These are phyloP conservation scores for Bullera alba DNA, from an alignment of 768 basidiomycete genomes.

Conservation along the genomic window DNA sequence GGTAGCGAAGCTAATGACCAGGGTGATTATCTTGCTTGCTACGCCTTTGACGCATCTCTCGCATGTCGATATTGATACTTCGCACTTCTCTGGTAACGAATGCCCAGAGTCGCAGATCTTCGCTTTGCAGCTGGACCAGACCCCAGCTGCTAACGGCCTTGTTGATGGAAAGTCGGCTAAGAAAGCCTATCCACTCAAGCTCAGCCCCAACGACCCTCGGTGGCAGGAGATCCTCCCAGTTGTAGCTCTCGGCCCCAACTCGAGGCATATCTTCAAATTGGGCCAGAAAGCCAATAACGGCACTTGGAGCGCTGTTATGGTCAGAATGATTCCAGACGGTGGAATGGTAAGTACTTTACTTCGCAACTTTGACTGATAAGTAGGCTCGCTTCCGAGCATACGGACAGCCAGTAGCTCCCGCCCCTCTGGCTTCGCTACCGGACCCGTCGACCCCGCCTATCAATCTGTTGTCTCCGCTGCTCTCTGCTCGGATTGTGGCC, in stretches of 20 bases:
- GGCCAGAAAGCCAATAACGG: conserved; percentile 47
- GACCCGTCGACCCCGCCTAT: conserved; percentile 48
- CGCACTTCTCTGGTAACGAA: conserved; percentile 79
- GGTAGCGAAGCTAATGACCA: conserved; percentile 37
- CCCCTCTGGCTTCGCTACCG: conserved; percentile 36
- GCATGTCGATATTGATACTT: conserved; percentile 90
- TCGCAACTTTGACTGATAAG: background rate
- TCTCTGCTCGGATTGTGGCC: conserved; percentile 74
- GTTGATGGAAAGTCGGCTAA: background rate
- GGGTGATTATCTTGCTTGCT: conserved; percentile 86
- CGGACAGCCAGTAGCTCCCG: conserved; percentile 57
- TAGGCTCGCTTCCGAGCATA: conserved; percentile 90
- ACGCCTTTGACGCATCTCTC: conserved; percentile 58
- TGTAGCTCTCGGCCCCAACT: conserved; percentile 68
- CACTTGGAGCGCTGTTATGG: conserved; percentile 53
- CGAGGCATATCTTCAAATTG: conserved; percentile 82
- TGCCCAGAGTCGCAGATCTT: conserved; percentile 69
- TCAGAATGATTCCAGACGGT: conserved; percentile 94
- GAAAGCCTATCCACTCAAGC: conserved; percentile 2
- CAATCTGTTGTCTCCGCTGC: conserved; percentile 84
- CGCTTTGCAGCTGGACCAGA: conserved; percentile 46
- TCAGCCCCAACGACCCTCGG: conserved; percentile 13
- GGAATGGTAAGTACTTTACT: conserved; percentile 65
- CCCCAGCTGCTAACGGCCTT: background rate
- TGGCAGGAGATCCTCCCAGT: conserved; percentile 76